Evolutionary conservation across 164 flowering plant genomes (phyloP), one percentile per base, ranked within the genome.

Genomic region (Nelumbo lutea): DNA sequence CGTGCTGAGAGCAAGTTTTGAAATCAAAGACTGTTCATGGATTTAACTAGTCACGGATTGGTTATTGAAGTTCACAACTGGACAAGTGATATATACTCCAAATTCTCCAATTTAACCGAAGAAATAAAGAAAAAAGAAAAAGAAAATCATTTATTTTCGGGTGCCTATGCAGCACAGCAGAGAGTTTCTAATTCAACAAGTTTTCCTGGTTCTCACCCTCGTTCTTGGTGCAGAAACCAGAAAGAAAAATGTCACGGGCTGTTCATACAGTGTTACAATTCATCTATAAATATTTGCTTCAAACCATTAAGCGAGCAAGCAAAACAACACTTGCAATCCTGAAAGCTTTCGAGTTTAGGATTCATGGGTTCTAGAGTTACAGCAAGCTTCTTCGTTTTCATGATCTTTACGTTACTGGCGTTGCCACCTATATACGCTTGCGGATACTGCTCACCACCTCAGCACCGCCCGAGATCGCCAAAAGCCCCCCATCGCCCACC

Each of bases 401-500:
- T 81, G 81, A 61, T 85, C 42, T 71, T 74, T 72, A 73, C 76
- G 86, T 59, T 79, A 6, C 68, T 77, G 4, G 63, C 85, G 9
- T 68, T 84, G 75, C 92, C 87, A 0, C 85, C 87, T 4, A 76
- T 83, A 13, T 70, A 83, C 46, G 88, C 90, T 52, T 88, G 85
- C 42, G 79, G 67, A 59, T 72, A 78, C 57, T 84, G 90, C 60
- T 42, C 68, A 11, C 79, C 76, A 63, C 72, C 70, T 56, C 7
- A 14, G 42, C 59, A 66, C 13, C 59, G 65, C 13, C 68, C 72
- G 15, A 68, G 39, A 55, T 82, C 84, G 8, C 75, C 77, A 9
- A 9, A 46, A 10, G 14, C 5, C 48, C 48, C 5, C 48, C 48
- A 46, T 7, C 48, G 48, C 48, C 48, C 48, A 7, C 48, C 48